phyloP scores from a whole-genome alignment of 2,329 filamentous ascomycete genomes.

The Tolypocladium ovalisporum region DNA sequence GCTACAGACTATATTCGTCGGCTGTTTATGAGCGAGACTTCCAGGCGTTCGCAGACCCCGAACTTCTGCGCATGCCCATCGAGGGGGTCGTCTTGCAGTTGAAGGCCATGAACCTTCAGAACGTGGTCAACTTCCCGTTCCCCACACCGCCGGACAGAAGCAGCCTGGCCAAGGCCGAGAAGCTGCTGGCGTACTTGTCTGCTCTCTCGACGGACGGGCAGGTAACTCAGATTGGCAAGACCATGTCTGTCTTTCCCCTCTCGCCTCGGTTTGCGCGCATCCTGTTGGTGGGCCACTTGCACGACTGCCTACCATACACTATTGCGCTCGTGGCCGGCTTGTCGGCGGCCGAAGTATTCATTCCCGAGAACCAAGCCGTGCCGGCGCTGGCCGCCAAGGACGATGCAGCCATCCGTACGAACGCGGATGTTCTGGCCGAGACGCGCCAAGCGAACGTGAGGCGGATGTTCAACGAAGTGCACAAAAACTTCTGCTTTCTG shows the following conservation, averaged over 20 bases:
- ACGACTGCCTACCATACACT: slow-evolving; percentile 74
- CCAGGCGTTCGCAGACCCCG: slow-evolving; percentile 72
- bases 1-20: slow-evolving; percentile 88
- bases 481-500: slow-evolving; percentile 67
- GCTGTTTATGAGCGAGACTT: slow-evolving; percentile 91
- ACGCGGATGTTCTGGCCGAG: slow-evolving; percentile 61
- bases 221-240: slow-evolving; percentile 68
- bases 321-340: slow-evolving; percentile 82
- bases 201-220: slow-evolving; percentile 62
- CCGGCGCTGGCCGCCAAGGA: slow-evolving; percentile 39
- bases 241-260: slow-evolving; percentile 81
- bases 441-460: slow-evolving; percentile 55
- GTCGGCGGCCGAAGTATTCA: slow-evolving; percentile 78
- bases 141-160: slow-evolving; percentile 76
- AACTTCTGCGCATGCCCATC: slow-evolving; percentile 82
- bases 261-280: slow-evolving; percentile 88
- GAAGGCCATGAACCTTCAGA: slow-evolving; percentile 86
- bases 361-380: slow-evolving; percentile 69
- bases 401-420: slow-evolving; percentile 42
- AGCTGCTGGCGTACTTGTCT: slow-evolving; percentile 73
- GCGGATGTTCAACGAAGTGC: slow-evolving; percentile 55
- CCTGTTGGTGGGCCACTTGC: slow-evolving; percentile 73
- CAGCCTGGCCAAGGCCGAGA: slow-evolving; percentile 74
- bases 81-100: slow-evolving; percentile 88
- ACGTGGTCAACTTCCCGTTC: slow-evolving; percentile 90